These are phyloP conservation scores for Conringia planisiliqua DNA, from an alignment of 345 rosid species.

Conservation along the genomic window DNA sequence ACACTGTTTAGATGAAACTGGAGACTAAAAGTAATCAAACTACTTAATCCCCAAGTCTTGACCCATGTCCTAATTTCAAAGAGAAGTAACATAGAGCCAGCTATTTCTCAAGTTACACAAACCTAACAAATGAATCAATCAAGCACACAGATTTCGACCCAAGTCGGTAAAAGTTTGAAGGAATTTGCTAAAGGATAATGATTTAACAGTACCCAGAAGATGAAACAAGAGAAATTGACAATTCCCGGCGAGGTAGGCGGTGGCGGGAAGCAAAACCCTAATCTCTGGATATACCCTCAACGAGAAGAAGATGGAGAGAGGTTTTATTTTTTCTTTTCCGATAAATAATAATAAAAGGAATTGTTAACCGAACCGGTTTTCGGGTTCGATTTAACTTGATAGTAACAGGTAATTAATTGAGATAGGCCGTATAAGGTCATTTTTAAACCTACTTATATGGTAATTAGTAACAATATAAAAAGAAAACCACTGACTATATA, in stretches of 20 bases:
- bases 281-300: background rate
- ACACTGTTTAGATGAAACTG: background rate
- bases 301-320: background rate
- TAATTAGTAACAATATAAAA: background rate
- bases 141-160: background rate
- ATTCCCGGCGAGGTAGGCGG: constrained; percentile 16
- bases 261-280: constrained; percentile 26
- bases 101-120: background rate
- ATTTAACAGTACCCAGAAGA: constrained; percentile 4
- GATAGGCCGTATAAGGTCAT: background rate
- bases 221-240: background rate
- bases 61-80: background rate
- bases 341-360: background rate
- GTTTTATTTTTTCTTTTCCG: background rate
- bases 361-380: constrained; percentile 1
- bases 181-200: background rate
- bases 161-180: background rate
- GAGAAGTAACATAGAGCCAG: background rate
- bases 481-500: background rate
- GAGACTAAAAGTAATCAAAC: background rate
- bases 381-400: background rate
- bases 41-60: background rate
- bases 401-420: background rate
- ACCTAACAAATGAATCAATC: background rate
- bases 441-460: background rate